phyloP scores from a whole-genome alignment of 2,329 filamentous ascomycete species.

The Coleophoma crateriformis region DNA sequence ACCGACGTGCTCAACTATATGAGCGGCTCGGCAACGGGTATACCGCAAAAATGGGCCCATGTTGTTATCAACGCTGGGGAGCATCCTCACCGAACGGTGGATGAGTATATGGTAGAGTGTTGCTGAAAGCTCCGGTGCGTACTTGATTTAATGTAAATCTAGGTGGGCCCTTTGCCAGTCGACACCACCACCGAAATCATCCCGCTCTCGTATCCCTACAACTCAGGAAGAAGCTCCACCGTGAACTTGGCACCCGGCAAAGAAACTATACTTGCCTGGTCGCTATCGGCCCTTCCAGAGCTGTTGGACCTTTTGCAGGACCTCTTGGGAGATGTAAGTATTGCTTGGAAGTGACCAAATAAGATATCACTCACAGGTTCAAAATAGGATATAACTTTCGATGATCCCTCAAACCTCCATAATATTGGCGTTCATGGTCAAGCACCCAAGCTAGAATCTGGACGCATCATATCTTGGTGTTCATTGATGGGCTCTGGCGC shows the following conservation, averaged over 20 bases:
- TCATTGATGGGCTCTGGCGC: background rate
- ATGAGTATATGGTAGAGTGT: slow-evolving; percentile 1
- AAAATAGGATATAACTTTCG: background rate
- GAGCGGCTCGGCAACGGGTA: background rate
- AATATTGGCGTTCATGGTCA: background rate
- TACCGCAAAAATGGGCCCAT: slow-evolving; percentile 1
- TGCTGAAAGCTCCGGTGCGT: background rate
- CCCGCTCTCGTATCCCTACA: background rate
- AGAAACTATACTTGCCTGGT: too few relatives aligned
- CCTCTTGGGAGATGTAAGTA: background rate
- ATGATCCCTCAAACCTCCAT: background rate
- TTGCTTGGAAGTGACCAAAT: background rate
- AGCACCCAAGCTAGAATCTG: background rate
- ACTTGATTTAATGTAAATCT: background rate
- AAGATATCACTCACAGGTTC: background rate
- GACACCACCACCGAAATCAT: background rate
- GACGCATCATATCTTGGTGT: slow-evolving; percentile 1
- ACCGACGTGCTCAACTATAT: background rate
- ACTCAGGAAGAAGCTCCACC: slow-evolving; percentile 2
- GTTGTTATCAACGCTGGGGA: background rate
- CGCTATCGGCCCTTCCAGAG: background rate
- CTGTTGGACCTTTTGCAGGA: background rate
- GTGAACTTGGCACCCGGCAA: too few relatives aligned
- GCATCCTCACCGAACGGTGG: background rate
- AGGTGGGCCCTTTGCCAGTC: slow-evolving; percentile 4